A percentile compares a stretch with the other conserved stretches of the same genome.
These are phyloP conservation scores for Fusarium torulosum DNA, from an alignment of 2,329 filamentous ascomycete species.

Conservation along the genomic window DNA sequence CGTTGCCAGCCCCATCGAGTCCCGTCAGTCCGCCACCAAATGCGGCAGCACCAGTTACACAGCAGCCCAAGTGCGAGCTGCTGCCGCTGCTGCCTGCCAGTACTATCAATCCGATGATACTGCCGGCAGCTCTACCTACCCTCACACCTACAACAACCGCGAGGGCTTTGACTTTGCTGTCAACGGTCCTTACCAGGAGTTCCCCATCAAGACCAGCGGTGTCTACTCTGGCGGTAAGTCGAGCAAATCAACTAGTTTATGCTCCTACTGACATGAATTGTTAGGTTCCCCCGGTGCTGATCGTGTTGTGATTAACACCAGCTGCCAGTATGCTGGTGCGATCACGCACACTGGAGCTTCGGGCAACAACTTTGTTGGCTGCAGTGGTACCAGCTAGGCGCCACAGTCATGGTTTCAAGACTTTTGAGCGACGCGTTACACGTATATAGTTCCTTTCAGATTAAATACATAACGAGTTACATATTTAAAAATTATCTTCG, in stretches of 20 bases:
- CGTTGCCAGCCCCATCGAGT: constrained; percentile 47
- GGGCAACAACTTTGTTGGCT: constrained; percentile 77
- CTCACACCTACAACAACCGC: constrained; percentile 56
- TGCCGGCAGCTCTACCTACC: constrained; percentile 52
- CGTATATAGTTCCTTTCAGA: constrained; percentile 7
- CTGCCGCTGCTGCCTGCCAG: constrained; percentile 47
- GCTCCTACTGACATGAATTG: not conserved
- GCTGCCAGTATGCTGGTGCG: constrained; percentile 68
- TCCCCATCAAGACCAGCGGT: constrained; percentile 53
- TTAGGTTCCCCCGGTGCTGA: constrained; percentile 69
- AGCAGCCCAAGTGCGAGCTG: constrained; percentile 46
- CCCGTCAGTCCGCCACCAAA: constrained; percentile 44
- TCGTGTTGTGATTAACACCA: constrained; percentile 72
- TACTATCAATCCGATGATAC: constrained; percentile 41
- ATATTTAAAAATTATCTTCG: not conserved
- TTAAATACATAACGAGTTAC: not conserved
- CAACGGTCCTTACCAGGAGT: constrained; percentile 55
- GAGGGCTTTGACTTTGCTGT: constrained; percentile 55
- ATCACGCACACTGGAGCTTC: constrained; percentile 79
- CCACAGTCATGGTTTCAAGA: fast-evolving
- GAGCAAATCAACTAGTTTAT: fast-evolving
- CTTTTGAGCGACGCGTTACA: not conserved
- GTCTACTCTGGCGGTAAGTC: constrained; percentile 54
- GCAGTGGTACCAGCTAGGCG: constrained; percentile 51
- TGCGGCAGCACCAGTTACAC: constrained; percentile 52